These are phyloP conservation scores for Penicillium sclerotigenum DNA, from an alignment of 2,329 filamentous ascomycete species.

Conservation along the genomic window DNA sequence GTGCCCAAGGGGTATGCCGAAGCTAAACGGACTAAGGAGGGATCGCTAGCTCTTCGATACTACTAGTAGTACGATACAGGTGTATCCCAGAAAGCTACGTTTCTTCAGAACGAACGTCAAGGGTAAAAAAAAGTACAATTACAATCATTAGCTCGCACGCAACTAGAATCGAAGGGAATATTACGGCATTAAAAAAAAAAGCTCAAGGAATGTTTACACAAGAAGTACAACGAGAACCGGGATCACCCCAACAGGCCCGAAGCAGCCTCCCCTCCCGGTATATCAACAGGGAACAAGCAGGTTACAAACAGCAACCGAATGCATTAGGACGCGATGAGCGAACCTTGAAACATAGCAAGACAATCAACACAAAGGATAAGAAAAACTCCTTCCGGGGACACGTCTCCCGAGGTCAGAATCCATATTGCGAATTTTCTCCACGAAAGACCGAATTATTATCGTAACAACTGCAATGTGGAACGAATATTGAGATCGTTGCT, in stretches of 20 bases:
- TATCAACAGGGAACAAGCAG: slow-evolving; percentile 6
- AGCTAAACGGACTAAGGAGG: background rate
- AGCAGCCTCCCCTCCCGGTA: slow-evolving; percentile 1
- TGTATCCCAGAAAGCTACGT: background rate
- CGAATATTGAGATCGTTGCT: slow-evolving; percentile 32
- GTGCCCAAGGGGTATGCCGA: background rate
- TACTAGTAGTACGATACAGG: background rate
- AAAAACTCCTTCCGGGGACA: slow-evolving; percentile 21
- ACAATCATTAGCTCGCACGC: slow-evolving; percentile 7
- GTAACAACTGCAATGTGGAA: slow-evolving; percentile 37
- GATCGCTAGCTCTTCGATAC: too few relatives aligned
- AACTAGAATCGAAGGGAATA: background rate
- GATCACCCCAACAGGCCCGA: background rate
- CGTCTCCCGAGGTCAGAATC: slow-evolving; percentile 22
- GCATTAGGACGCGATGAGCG: slow-evolving; percentile 17
- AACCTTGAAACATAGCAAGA: slow-evolving; percentile 18
- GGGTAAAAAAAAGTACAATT: background rate
- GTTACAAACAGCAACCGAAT: slow-evolving; percentile 22
- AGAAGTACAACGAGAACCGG: slow-evolving; percentile 13
- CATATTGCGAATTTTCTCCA: slow-evolving; percentile 31
- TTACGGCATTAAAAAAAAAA: slow-evolving; percentile 14
- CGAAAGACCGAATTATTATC: slow-evolving; percentile 43
- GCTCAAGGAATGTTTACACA: slow-evolving; percentile 27
- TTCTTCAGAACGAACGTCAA: background rate
- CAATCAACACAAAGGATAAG: slow-evolving; percentile 14